Evolutionary conservation across 192 early-diverging fungal genomes (phyloP), one percentile per base, ranked within the genome.

Genomic region (Coemansia reversa): DNA sequence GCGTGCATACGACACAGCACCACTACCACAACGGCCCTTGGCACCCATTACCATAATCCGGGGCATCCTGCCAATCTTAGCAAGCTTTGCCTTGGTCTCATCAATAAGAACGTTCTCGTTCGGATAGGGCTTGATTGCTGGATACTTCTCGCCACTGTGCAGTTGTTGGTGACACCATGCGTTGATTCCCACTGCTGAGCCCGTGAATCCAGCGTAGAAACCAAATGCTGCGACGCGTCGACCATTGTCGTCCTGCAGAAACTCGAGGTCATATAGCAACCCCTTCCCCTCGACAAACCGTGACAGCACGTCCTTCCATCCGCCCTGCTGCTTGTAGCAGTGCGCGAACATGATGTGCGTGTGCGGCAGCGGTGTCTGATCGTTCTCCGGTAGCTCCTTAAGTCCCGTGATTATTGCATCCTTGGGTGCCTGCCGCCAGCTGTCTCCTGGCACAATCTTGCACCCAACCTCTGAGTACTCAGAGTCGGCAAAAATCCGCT

Each of bases 341-440:
- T 98, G 96, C 47, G 96, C 96, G 78, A 98, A 98, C 86, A 95
- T 94, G 69, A 98, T 95, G 83, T 98, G 96, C 50, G 86, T 86
- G 75, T 98, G 96, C 14, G 86, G 76, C 22, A 98, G 87, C 51
- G 96, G 92, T 24, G 91, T 87, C 42, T 85, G 79, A 82, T 97
- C 95, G 75, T 91, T 90, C 69, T 96, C 94, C 28, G 96, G 95
- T 23, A 98, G 86, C 75, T 98, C 96, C 86, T 98, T 98, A 51
- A 98, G 86, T 16, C 94, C 96, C 29, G 95, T 86, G 70, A 98
- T 92, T 68, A 93, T 96, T n/a, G 95, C 93, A 52, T 94, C 90
- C 39, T 74, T 55, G 50, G 96, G 96, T 2, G 95, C 96, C 54
- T 74, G 70, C 75, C 87, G 84, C 96, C 96, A 98, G 49, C 85